These are phyloP conservation scores for Kentomonas sorsogonicus DNA, from an alignment of 208 protist species.

Conservation along the genomic window DNA sequence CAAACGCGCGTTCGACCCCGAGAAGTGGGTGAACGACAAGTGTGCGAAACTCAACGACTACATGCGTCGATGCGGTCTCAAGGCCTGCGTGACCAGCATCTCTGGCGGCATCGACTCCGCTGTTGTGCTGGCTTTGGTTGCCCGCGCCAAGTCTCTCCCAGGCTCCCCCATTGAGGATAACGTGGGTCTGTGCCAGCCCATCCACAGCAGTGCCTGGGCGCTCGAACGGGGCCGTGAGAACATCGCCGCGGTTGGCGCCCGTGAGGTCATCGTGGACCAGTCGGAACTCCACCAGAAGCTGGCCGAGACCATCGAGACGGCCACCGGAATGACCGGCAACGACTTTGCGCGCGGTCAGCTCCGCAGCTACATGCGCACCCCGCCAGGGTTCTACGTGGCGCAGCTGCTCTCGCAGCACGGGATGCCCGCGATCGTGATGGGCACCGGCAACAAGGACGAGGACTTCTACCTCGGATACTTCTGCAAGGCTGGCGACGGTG, in stretches of 20 bases:
- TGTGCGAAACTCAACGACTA: slow-evolving; percentile 90
- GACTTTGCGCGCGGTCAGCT: slow-evolving; percentile 92
- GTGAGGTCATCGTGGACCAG: slow-evolving; percentile 91
- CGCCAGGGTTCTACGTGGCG: slow-evolving; percentile 90
- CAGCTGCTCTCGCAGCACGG: slow-evolving; percentile 87
- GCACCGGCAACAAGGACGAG: slow-evolving; percentile 96
- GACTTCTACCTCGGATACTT: slow-evolving; percentile 96
- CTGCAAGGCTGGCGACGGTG: slow-evolving; percentile 95
- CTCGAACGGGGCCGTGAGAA: slow-evolving; percentile 82
- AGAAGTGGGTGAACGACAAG: slow-evolving; percentile 84
- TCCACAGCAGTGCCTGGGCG: slow-evolving; percentile 88
- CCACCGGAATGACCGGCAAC: slow-evolving; percentile 62
- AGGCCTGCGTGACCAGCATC: slow-evolving; percentile 85
- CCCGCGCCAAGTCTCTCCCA: slow-evolving; percentile 39
- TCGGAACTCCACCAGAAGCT: slow-evolving; percentile 80
- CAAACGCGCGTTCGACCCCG: slow-evolving; percentile 69
- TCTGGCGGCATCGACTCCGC: slow-evolving; percentile 94
- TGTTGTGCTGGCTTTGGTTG: slow-evolving; percentile 87
- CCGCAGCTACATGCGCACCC: slow-evolving; percentile 94
- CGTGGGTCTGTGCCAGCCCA: slow-evolving; percentile 92
- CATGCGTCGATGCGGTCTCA: slow-evolving; percentile 76
- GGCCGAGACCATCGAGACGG: slow-evolving; percentile 46
- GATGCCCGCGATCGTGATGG: slow-evolving; percentile 91
- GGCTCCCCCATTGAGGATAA: slow-evolving; percentile 86
- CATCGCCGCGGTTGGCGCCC: slow-evolving; percentile 66